Base-by-base conservation (phyloP, 768 basidiomycete species). In the Xerocomus spinulosus region DNA sequence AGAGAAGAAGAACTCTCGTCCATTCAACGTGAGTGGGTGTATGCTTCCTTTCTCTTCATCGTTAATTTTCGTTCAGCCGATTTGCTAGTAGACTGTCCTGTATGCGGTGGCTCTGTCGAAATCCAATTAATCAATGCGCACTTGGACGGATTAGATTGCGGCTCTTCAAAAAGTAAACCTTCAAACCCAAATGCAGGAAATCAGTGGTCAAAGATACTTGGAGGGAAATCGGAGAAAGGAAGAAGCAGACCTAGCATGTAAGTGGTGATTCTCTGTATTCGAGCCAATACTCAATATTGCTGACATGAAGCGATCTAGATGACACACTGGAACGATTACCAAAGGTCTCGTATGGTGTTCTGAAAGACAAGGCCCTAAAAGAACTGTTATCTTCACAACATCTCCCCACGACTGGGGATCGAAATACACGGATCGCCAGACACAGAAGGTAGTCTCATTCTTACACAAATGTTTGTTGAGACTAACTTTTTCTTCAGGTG, bases 301-400 rank as follows among this genome's bases (percentile, higher is more conserved):
- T 59, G 46, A 56, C 48, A 43, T 55, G 35, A 53, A 49, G 56
- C 17, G 52, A 47, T 35, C 23, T 52, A 49, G 72, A 73, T 39
- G 73, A 70, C 24, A 61, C 70, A 3, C 54, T 70, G 34, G 66
- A 62, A 33, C 77, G 73, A 1, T 66, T 87, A 33, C 83, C 86
- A 4, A 84, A 84, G 55, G 75, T 76, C 20, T 77, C 83, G 1
- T 88, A 88, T 55, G 73, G 73, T 12, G 77, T 79, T 10, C 64
- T 87, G 41, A 85, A 80, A 56, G 82, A 83, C 42, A 77, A 72
- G 56, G 72, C 76, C 32, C 57, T 88, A 15, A 78, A 73, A 52
- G 80, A 81, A 12, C 73, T 81, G 56, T 69, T 88, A 10, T 41
- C 53, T 2, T 73, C 79, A 43, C 73, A 81, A 42, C 73, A 66